Evolutionary conservation across 129 eudicot species (phyloP), one percentile per base, ranked within the genome.

Genomic region (Centrapalus pauciflorus): DNA sequence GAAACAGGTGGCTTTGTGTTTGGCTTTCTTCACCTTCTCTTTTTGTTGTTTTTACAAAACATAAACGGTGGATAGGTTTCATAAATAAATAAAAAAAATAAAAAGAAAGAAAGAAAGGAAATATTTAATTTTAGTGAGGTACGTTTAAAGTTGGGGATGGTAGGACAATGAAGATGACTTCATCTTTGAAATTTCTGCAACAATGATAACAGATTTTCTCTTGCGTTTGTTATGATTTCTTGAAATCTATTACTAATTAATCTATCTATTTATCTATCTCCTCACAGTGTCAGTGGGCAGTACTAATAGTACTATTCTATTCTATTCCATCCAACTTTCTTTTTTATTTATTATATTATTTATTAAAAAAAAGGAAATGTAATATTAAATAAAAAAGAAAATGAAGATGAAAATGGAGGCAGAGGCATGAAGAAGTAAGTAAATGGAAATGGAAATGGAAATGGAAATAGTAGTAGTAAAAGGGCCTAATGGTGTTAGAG

Each of bases 1-100:
- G 81, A 79, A 70, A 58, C 74, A 84, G 87, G 82, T 78, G 87
- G 82, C 79, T 55, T 72, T 64, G 87, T 79, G 76, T 71, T 79
- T 83, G 82, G 85, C 72, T 61, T 73, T 55, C 37, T 57, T 70
- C 61, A 32, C 78, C 73, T 63, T 61, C 67, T 69, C 76, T 67
- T 77, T 78, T 78, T 78, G 64, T 73, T 64, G 78, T 69, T 75
- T 66, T 51, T 51, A 30, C 24, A 27, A 41, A 46, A n/a, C 4
- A 12, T 17, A 66, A 61, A 66, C 71, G 61, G 84, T 58, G 78
- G 79, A 66, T 58, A 43, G 13, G 35, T 26, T 49, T 59, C 55
- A 66, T 55, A 7, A 32, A 52, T 17, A 5, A 11, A 30, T 12
- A 58, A 61, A 45, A 69, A 80, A 27, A 69, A 71, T 54, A 38